Evolutionary conservation across 768 basidiomycete genomes (phyloP), one percentile per base, ranked within the genome.

Genomic region (Russula sp.): DNA sequence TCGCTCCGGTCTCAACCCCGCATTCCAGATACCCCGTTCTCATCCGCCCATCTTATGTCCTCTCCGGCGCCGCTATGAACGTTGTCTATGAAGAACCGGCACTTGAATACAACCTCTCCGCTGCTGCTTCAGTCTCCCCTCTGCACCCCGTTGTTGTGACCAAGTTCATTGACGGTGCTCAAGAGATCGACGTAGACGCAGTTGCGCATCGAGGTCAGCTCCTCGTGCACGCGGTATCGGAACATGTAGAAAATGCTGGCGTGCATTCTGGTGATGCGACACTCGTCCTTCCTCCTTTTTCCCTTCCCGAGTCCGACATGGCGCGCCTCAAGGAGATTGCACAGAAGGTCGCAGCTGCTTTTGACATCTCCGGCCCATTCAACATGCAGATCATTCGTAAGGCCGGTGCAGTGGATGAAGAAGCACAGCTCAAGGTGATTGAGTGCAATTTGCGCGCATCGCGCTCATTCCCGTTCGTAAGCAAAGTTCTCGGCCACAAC

Each of bases 341-440:
- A 0, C 84, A 91, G 74, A 98, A 97, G 77, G 95, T 99, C 64
- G 96, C 93, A 38, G 78, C 80, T 42, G 97, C 94, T 10, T 97
- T 98, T 75, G 81, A 97, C 69, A 98, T 99, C 56, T 97, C 93
- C 32, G 97, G 97, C 39, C 97, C 97, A 7, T 99, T 86, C 86
- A 99, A 99, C 74, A 99, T 99, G 95, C 97, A 99, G 74, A 84
- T 99, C 73, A 98, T 99, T 77, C 85, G 90, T 72, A 92, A 93
- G 72, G 74, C 82, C 2, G 78, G 78, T 6, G 79, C 78, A 25
- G 71, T 73, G 16, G 76, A 74, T 4, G 75, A 81, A 84, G 61
- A 79, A 84, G 75, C 85, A 11, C 81, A 85, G 59, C 84, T 98
- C 67, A 98, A 96, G 78, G 97, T 98, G 66, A 99, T 99, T 66